phyloP scores from a whole-genome alignment of 2,329 filamentous ascomycete genomes.

The Microsporum canis region DNA sequence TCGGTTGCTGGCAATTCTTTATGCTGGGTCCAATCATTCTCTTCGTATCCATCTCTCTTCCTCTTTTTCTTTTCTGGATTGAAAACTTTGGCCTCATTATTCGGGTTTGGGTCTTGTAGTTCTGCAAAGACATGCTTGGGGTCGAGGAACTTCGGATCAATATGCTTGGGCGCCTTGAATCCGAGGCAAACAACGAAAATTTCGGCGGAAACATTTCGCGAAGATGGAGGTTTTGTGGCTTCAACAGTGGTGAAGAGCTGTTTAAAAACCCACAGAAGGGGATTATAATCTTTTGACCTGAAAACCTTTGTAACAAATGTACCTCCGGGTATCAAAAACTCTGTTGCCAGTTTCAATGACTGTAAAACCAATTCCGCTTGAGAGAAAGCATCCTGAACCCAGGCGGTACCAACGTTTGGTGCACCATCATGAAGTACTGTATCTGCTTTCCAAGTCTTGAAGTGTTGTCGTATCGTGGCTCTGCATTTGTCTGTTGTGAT shows the following conservation, averaged over 20 bases:
- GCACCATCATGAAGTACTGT: conserved; percentile 93
- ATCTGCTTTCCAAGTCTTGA: conserved; percentile 95
- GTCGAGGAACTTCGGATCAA: conserved; percentile 89
- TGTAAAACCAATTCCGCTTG: conserved; percentile 88
- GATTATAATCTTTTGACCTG: conserved; percentile 92
- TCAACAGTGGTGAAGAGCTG: conserved; percentile 93
- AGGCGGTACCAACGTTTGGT: conserved; percentile 93
- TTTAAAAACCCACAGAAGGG: conserved; percentile 92
- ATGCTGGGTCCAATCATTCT: conserved; percentile 86
- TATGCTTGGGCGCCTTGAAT: conserved; percentile 85
- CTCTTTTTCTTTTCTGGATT: conserved; percentile 96
- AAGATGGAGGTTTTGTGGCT: conserved; percentile 92
- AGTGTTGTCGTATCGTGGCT: conserved; percentile 72
- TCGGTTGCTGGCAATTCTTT: conserved; percentile 81
- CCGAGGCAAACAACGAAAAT: conserved; percentile 96
- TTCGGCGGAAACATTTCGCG: conserved; percentile 90
- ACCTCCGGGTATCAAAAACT: conserved; percentile 80
- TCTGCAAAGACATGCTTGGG: conserved; percentile 85
- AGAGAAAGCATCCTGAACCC: conserved; percentile 96
- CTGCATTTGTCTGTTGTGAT: conserved; percentile 96
- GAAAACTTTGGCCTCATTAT: conserved; percentile 96
- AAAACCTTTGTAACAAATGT: conserved; percentile 98
- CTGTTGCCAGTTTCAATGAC: conserved; percentile 83
- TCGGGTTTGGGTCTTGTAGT: conserved; percentile 69
- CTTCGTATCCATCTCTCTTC: conserved; percentile 94